Conservation (phyloP, 2,329 filamentous ascomycete species). For the Aspergillus hortae region DNA sequence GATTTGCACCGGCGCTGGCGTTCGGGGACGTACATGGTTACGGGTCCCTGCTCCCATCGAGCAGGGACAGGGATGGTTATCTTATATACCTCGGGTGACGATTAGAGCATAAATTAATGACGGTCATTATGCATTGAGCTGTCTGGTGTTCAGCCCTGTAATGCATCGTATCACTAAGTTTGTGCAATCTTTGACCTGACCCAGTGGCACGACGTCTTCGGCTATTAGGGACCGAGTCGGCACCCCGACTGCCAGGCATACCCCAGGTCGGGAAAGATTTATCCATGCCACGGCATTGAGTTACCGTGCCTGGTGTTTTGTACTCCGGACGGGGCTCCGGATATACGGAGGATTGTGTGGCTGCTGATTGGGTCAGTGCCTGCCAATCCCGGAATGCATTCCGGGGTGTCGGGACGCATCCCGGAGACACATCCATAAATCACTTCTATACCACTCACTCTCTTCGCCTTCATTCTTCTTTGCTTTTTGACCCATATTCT, state of each 20-base stretch:
- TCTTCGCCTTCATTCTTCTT: neutral
- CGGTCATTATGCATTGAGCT: slow-evolving; percentile 8
- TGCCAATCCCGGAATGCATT: slow-evolving; percentile 11
- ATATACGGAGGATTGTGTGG: neutral
- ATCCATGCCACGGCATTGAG: neutral
- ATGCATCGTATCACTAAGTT: too few species aligned
- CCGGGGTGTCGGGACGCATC: slow-evolving; percentile 14
- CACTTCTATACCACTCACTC: neutral
- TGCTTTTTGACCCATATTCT: neutral
- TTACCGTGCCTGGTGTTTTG: neutral
- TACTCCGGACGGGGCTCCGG: neutral
- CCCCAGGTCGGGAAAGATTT: neutral
- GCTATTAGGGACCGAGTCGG: too few species aligned
- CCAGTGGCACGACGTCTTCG: too few species aligned
- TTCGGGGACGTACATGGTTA: slow-evolving; percentile 21
- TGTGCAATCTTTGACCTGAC: too few species aligned
- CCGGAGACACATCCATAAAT: slow-evolving; percentile 14
- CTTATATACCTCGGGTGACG: slow-evolving; percentile 26
- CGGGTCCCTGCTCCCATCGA: slow-evolving; percentile 7
- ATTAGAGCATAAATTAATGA: slow-evolving; percentile 26
- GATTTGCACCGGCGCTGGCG: slow-evolving; percentile 33
- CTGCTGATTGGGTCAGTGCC: neutral
- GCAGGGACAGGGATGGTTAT: slow-evolving; percentile 16
- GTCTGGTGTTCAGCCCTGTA: too few species aligned
- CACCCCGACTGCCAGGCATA: neutral